Conservation (phyloP, 148 eudicot species). For the Rhododendron ovatum region DNA sequence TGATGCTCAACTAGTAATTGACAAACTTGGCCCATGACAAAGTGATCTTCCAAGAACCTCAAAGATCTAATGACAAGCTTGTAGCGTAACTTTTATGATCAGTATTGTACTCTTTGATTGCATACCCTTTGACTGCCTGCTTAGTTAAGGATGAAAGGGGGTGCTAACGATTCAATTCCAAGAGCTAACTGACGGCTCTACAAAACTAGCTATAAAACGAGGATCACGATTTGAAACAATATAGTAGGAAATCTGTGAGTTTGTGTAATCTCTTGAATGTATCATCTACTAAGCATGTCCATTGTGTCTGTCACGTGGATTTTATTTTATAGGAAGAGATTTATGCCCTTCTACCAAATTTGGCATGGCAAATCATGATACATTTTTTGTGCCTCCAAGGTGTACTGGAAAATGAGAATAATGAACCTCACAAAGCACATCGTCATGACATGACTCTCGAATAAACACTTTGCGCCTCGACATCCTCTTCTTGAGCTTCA, state of each 20-base stretch:
- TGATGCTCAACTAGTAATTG: neutral
- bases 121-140: neutral
- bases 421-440: neutral
- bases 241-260: neutral
- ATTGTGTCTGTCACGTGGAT: neutral
- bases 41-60: neutral
- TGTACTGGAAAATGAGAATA: neutral
- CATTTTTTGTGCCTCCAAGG: neutral
- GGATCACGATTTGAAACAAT: neutral
- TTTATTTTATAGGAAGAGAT: neutral
- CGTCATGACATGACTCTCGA: neutral
- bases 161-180: neutral
- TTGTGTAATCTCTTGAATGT: neutral
- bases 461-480: neutral
- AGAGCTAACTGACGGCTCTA: neutral
- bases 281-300: neutral
- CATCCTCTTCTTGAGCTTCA: neutral
- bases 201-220: neutral
- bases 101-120: neutral
- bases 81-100: neutral
- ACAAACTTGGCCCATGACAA: neutral
- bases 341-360: neutral
- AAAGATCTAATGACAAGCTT: neutral
- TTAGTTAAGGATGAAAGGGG: neutral
- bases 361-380: neutral